Evolutionary conservation across 225 moss, liverwort and hornwort genomes (phyloP).

Genomic region (Asterella californica): DNA sequence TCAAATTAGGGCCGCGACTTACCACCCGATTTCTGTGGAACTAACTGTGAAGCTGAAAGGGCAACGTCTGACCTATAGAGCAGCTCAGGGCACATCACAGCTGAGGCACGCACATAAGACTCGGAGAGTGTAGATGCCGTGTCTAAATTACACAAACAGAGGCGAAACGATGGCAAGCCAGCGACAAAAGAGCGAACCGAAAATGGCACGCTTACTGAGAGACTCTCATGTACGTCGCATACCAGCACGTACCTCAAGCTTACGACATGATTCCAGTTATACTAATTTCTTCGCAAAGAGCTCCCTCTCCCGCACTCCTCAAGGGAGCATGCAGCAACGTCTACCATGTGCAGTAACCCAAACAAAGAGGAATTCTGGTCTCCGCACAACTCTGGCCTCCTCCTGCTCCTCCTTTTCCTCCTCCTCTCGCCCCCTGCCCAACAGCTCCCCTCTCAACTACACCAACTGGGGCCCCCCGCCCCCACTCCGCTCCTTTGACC

Average conservation of each 20-base stretch:
- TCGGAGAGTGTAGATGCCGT: background rate
- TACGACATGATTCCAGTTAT: constrained; percentile 1
- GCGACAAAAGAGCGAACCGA: background rate
- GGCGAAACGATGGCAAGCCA: background rate
- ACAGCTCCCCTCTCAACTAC: constrained; percentile 2
- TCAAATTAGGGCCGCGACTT: background rate
- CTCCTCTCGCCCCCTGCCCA: background rate
- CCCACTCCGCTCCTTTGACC: background rate
- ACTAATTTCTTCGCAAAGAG: background rate
- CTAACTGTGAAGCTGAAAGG: background rate
- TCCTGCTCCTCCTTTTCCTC: constrained; percentile 5
- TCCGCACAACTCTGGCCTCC: background rate
- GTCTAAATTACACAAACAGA: background rate
- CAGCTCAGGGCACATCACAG: background rate
- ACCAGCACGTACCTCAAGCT: background rate
- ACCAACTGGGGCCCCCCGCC: constrained; percentile 1
- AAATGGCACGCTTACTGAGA: background rate
- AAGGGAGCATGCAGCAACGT: constrained; percentile 5
- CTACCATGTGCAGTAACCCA: background rate
- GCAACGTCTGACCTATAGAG: background rate
- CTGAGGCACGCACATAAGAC: background rate
- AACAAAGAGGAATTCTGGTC: background rate
- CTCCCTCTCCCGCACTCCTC: background rate
- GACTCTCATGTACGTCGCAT: background rate
- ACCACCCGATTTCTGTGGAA: background rate